These are phyloP conservation scores for Salix viminalis DNA, from an alignment of 345 rosid genomes.

Conservation along the genomic window DNA sequence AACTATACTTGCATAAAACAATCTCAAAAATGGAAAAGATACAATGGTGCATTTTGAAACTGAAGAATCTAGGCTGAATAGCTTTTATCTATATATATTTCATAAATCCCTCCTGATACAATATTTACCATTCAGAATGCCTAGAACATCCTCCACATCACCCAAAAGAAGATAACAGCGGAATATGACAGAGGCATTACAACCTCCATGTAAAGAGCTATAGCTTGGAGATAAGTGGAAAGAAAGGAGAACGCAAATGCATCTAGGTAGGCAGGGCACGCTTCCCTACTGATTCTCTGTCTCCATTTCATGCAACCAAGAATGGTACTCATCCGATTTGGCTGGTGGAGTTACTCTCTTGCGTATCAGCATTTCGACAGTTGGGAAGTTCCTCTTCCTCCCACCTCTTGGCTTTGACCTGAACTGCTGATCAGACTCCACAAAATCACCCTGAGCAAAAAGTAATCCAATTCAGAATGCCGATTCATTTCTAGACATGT, in stretches of 20 bases:
- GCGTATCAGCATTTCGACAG: slow-evolving; percentile 51
- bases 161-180: background rate
- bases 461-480: background rate
- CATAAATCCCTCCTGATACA: background rate
- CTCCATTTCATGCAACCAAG: slow-evolving; percentile 5
- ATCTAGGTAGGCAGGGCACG: background rate
- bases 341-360: slow-evolving; percentile 53
- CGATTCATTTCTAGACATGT: background rate
- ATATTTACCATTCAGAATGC: background rate
- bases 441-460: slow-evolving; percentile 66
- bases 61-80: too few relatives aligned
- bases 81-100: too few relatives aligned
- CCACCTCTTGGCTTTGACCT: slow-evolving; percentile 79
- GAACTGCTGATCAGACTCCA: slow-evolving; percentile 58
- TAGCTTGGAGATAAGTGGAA: background rate
- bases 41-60: too few relatives aligned
- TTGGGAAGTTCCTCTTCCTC: slow-evolving; percentile 52
- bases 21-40: background rate
- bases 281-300: background rate
- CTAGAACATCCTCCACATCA: background rate
- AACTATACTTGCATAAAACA: background rate
- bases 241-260: background rate
- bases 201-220: background rate
- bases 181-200: background rate
- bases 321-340: background rate